Percentiles rank a stretch among this genome's conserved stretches.
phyloP scores from a whole-genome alignment of 225 moss, liverwort and hornwort species.

The Polytrichum formosum region DNA sequence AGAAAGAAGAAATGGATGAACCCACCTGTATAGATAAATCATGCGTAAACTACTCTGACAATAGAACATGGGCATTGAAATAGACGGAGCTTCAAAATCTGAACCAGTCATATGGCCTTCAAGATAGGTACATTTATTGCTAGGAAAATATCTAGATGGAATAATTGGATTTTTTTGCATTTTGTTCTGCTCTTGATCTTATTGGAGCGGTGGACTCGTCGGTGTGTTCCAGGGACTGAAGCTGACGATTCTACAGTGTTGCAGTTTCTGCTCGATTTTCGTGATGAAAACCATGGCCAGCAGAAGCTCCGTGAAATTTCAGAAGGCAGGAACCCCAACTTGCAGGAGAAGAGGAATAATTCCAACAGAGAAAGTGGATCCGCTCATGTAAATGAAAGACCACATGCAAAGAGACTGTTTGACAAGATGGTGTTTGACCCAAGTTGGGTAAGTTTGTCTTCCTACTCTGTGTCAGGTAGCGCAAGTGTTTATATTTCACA shows the following conservation, averaged over 20 bases:
- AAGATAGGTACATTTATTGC: not conserved
- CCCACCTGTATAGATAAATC: no score
- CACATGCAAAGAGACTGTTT: no score
- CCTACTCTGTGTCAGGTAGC: no score
- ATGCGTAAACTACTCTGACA: no score
- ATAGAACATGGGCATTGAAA: not conserved
- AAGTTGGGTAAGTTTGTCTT: no score
- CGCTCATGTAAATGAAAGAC: not conserved
- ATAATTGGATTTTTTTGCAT: no score
- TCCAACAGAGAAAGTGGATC: not conserved
- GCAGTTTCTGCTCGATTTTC: constrained; percentile 31
- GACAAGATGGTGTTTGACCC: no score
- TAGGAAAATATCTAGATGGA: not conserved
- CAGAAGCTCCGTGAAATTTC: constrained; percentile 1
- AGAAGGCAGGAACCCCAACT: not conserved
- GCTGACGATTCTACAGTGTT: constrained; percentile 24
- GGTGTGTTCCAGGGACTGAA: constrained; percentile 22
- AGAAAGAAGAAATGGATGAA: no score
- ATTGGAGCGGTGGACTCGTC: not conserved
- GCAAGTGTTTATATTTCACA: no score
- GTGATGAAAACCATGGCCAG: not conserved
- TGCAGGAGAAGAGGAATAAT: constrained; percentile 1
- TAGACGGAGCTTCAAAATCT: not conserved
- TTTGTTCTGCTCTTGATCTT: not conserved
- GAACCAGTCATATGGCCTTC: not conserved